Evolutionary conservation across 805 yeast genomes (phyloP).

Genomic region (Scheffersomyces ergatensis): DNA sequence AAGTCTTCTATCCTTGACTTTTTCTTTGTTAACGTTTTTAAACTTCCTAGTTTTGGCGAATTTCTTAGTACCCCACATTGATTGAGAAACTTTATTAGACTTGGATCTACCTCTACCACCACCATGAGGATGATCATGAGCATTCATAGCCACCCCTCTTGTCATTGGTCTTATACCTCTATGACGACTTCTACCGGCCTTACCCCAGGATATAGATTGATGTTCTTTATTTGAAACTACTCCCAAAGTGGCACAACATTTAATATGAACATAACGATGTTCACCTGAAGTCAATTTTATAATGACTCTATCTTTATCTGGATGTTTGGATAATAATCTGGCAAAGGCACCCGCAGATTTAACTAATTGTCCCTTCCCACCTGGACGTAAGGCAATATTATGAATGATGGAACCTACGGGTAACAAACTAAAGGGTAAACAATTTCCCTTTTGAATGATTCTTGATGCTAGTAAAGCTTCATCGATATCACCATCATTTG

Average conservation of each 20-base stretch:
- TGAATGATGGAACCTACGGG: conserved; percentile 94
- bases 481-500: conserved; percentile 76
- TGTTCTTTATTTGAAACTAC: conserved; percentile 91
- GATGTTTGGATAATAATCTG: conserved; percentile 75
- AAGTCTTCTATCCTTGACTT: conserved; percentile 82
- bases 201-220: conserved; percentile 85
- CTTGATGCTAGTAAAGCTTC: conserved; percentile 87
- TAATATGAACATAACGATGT: conserved; percentile 81
- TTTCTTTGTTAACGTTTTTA: conserved; percentile 76
- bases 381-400: conserved; percentile 71
- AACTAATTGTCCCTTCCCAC: conserved; percentile 83
- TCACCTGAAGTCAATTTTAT: conserved; percentile 89
- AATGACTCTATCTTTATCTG: conserved; percentile 67
- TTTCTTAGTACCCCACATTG: conserved; percentile 97
- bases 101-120: conserved; percentile 99
- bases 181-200: conserved; percentile 93
- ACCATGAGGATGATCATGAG: conserved; percentile 97
- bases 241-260: conserved; percentile 93
- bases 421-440: conserved; percentile 86
- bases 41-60: conserved; percentile 92
- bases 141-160: conserved; percentile 98
- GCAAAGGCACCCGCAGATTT: conserved; percentile 95
- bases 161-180: conserved; percentile 92
- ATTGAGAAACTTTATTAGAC: conserved; percentile 89
- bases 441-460: conserved; percentile 90